phyloP scores from a whole-genome alignment of 257 asterid species.

The Jaltomata sinuosa region DNA sequence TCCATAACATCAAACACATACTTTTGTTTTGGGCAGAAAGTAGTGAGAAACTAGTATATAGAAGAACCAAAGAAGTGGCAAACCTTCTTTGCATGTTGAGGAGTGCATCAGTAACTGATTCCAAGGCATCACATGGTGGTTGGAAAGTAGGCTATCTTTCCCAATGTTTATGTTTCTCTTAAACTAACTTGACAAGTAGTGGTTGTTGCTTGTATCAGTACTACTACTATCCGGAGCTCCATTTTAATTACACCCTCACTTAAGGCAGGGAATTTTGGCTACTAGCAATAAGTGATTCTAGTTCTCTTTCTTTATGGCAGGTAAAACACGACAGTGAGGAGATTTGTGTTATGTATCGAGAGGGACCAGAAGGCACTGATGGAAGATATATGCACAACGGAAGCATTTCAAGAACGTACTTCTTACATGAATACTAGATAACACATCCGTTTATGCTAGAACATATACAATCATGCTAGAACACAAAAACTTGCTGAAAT shows the following conservation, averaged over 20 bases:
- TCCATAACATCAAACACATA: neutral
- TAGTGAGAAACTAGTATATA: slow-evolving; percentile 34
- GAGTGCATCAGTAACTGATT: slow-evolving; percentile 48
- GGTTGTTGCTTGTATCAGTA: neutral
- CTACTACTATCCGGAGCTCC: neutral
- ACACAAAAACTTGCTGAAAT: no score
- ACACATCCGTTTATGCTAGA: no score
- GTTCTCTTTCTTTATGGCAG: no score
- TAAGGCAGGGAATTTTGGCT: no score
- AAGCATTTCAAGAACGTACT: no score
- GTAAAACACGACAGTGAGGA: slow-evolving; percentile 82
- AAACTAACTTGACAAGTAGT: neutral
- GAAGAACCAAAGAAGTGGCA: no score
- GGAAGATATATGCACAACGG: no score
- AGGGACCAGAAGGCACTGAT: slow-evolving; percentile 85
- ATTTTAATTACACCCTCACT: neutral
- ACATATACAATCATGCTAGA: no score
- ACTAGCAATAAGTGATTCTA: no score
- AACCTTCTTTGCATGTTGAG: slow-evolving; percentile 67
- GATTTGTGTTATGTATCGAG: slow-evolving; percentile 79
- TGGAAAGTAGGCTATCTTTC: slow-evolving; percentile 60
- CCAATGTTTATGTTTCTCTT: neutral
- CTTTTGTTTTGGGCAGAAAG: slow-evolving; percentile 34
- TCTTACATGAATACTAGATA: no score
- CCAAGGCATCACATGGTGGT: slow-evolving; percentile 25